Percentiles rank a stretch among this genome's conserved stretches.
phyloP scores from a whole-genome alignment of 2,329 filamentous ascomycete species.

The Phialocephala subalpina region DNA sequence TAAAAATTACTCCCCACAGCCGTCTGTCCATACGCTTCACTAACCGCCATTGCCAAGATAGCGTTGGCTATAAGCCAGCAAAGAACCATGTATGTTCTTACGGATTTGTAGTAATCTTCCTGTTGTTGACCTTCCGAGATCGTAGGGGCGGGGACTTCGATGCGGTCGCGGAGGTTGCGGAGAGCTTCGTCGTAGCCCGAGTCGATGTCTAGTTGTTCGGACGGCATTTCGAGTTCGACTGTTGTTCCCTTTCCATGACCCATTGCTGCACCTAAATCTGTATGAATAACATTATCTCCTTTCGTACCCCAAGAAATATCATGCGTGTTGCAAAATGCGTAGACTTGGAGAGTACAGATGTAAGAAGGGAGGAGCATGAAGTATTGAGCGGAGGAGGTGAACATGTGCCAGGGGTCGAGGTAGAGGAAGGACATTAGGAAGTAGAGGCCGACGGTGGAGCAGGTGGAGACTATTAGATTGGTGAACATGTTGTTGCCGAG shows the following conservation, averaged over 20 bases:
- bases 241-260: constrained; percentile 75
- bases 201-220: constrained; percentile 97
- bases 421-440: constrained; percentile 97
- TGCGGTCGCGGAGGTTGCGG: constrained; percentile 90
- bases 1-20: constrained; percentile 86
- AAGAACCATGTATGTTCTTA: constrained; percentile 97
- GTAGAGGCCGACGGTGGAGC: constrained; percentile 91
- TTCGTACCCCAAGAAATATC: constrained; percentile 99
- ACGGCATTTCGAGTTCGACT: constrained; percentile 97
- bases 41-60: constrained; percentile 91
- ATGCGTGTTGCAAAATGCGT: constrained; percentile 99
- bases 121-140: constrained; percentile 83
- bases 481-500: constrained; percentile 92
- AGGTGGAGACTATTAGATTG: constrained; percentile 89
- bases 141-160: constrained; percentile 75
- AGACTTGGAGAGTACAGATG: constrained; percentile 97
- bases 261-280: constrained; percentile 87
- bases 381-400: constrained; percentile 91
- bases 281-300: constrained; percentile 94
- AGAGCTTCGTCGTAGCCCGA: constrained; percentile 96
- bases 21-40: constrained; percentile 79
- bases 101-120: constrained; percentile 98
- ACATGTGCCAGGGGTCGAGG: constrained; percentile 98
- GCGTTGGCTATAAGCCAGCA: constrained; percentile 94
- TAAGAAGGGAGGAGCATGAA: constrained; percentile 91